phyloP scores from a whole-genome alignment of 1,284 basidiomycete species.

The Clitocybe nebularis region DNA sequence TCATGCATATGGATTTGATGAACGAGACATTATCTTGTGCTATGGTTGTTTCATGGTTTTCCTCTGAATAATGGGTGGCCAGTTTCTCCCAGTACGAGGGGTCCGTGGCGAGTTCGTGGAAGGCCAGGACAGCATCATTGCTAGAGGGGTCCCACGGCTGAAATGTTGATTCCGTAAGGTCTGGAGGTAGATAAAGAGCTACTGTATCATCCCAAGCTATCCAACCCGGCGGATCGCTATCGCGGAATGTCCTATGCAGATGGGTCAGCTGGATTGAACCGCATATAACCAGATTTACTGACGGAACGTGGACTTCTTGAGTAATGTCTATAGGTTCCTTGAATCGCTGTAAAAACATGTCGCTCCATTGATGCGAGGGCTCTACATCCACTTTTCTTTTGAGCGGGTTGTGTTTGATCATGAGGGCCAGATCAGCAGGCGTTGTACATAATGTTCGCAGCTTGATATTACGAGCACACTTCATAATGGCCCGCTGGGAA shows the following conservation, averaged over 20 bases:
- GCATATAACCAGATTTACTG: conserved; percentile 22
- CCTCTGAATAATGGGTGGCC: conserved; percentile 58
- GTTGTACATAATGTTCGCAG: conserved; percentile 66
- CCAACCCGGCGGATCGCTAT: conserved; percentile 60
- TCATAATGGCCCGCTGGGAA: conserved; percentile 66
- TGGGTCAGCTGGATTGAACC: not conserved
- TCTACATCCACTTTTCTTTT: conserved; percentile 46
- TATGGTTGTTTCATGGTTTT: conserved; percentile 57
- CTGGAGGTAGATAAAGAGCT: conserved; percentile 45
- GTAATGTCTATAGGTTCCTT: conserved; percentile 37
- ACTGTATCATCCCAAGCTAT: conserved; percentile 48
- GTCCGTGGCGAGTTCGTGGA: conserved; percentile 43
- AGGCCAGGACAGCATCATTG: conserved; percentile 38
- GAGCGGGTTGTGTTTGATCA: conserved; percentile 54
- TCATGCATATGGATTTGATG: conserved; percentile 67
- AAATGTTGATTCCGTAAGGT: conserved; percentile 44
- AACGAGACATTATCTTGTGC: conserved; percentile 67
- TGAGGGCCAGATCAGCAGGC: conserved; percentile 56
- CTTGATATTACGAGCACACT: conserved; percentile 67
- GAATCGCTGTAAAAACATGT: conserved; percentile 51
- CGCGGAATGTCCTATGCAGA: conserved; percentile 41
- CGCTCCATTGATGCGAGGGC: conserved; percentile 56
- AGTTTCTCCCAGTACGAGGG: conserved; percentile 59
- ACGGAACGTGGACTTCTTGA: conserved; percentile 38
- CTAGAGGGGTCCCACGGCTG: conserved; percentile 53